phyloP scores from a whole-genome alignment of 2,329 filamentous ascomycete species.

The Escovopsis sp. region DNA sequence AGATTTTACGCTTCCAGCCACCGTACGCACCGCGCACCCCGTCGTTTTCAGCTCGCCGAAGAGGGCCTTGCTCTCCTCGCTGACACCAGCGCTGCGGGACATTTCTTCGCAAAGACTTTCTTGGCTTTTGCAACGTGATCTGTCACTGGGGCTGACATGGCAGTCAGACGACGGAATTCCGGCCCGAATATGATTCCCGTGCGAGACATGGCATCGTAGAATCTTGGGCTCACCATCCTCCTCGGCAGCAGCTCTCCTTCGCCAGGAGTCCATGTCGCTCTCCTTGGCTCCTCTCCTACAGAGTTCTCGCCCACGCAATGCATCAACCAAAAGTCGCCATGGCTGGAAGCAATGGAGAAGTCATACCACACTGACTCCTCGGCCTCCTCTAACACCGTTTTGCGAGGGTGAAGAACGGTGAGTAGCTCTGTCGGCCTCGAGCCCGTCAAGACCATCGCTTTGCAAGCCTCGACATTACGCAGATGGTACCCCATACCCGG shows the following conservation, averaged over 20 bases:
- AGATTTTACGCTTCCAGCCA: too few species aligned
- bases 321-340: background rate
- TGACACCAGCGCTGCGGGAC: too few species aligned
- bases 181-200: background rate
- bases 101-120: too few species aligned
- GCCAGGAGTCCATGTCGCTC: background rate
- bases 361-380: background rate
- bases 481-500: background rate
- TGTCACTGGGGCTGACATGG: background rate
- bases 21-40: too few species aligned
- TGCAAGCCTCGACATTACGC: constrained; percentile 2
- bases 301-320: too few species aligned
- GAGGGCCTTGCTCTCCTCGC: too few species aligned
- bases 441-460: constrained; percentile 1
- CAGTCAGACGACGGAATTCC: background rate
- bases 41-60: too few species aligned
- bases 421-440: background rate
- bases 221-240: background rate
- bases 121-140: background rate
- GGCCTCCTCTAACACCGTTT: too few species aligned
- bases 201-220: background rate
- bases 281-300: too few species aligned
- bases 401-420: background rate
- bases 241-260: background rate
- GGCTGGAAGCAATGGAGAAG: background rate